A percentile compares a stretch with the other conserved stretches of the same genome.
phyloP scores from a whole-genome alignment of 2,329 filamentous ascomycete species.

The Aureobasidium uvarum region DNA sequence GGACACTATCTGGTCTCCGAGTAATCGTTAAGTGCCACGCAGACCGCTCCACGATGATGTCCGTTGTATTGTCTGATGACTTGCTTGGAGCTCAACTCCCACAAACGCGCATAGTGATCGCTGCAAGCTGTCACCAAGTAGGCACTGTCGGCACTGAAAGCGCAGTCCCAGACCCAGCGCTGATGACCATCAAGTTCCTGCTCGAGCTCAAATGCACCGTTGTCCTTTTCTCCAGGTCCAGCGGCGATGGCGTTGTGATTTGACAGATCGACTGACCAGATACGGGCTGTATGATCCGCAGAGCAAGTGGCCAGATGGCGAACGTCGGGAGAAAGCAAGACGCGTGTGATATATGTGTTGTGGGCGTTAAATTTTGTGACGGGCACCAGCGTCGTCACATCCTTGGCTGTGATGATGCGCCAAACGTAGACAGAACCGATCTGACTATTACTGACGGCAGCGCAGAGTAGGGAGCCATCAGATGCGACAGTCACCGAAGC shows the following conservation, averaged over 20 bases:
- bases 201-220: slow-evolving; percentile 71
- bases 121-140: slow-evolving; percentile 92
- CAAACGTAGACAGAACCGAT: slow-evolving; percentile 97
- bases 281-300: slow-evolving; percentile 90
- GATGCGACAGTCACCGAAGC: slow-evolving; percentile 94
- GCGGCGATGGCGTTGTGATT: slow-evolving; percentile 25
- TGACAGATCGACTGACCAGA: slow-evolving; percentile 81
- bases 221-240: slow-evolving; percentile 17
- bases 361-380: slow-evolving; percentile 88
- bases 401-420: slow-evolving; percentile 81
- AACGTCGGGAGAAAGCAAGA: slow-evolving; percentile 88
- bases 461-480: slow-evolving; percentile 88
- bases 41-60: slow-evolving; percentile 87
- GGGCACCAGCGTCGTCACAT: slow-evolving; percentile 79
- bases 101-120: slow-evolving; percentile 88
- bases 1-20: slow-evolving; percentile 35
- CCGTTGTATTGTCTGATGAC: slow-evolving; percentile 96
- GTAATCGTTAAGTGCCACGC: slow-evolving; percentile 82
- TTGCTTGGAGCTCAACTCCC: slow-evolving; percentile 81
- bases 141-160: slow-evolving; percentile 88
- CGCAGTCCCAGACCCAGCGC: slow-evolving; percentile 97
- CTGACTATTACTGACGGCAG: slow-evolving; percentile 70
- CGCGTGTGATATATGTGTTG: slow-evolving; percentile 87
- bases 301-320: slow-evolving; percentile 93
- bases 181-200: slow-evolving; percentile 87